Evolutionary conservation across 371 early-diverging fungal species (phyloP), one percentile per base, ranked within the genome.

Genomic region (Apophysomyces variabilis): DNA sequence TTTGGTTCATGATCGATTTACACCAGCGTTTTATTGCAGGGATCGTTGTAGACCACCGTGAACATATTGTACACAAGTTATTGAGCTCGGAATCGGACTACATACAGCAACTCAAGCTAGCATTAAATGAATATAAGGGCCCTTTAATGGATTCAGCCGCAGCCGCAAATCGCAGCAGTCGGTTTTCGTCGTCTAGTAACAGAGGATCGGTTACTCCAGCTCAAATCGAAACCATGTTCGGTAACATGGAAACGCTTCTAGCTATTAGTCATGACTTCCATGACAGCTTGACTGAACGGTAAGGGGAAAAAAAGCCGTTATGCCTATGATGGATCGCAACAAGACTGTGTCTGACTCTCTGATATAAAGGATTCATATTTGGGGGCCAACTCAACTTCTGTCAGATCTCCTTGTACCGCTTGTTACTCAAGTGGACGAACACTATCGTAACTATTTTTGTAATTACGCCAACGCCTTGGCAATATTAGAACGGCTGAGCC

Each of bases 381-480:
- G 72, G 72, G 72, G 72, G 4, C 72, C 72, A 7, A 68, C 68
- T 13, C 72, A 72, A 39, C 50, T 72, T 9, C 36, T 72, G 54
- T 67, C 72, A 38, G 72, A 72, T 39, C 43, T 72, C 13, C 41
- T 72, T 44, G 45, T 50, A 37, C 43, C 66, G 56, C 35, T n/a
- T 47, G 35, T 39, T 47, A 44, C 16, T n/a, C 57, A 21, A 4
- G 54, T 62, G 16, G 26, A 32, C 5, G 9, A 57, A 44, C 39
- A 61, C 3, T 72, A 72, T 57, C 41, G 38, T 37, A 37, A 57
- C n/a, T 72, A 68, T 57, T 57, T 65, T 37, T 63, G 64, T 37
- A 72, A 68, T 21, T 72, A 68, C 38, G 43, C 44, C 12, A 54
- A 36, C 16, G 66, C 70, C 14, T 60, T 70, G 66, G 18, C 59